A percentile compares a stretch with the other conserved stretches of the same genome.
These are phyloP conservation scores for Lachancea sp. DNA, from an alignment of 805 yeast genomes.

Conservation along the genomic window DNA sequence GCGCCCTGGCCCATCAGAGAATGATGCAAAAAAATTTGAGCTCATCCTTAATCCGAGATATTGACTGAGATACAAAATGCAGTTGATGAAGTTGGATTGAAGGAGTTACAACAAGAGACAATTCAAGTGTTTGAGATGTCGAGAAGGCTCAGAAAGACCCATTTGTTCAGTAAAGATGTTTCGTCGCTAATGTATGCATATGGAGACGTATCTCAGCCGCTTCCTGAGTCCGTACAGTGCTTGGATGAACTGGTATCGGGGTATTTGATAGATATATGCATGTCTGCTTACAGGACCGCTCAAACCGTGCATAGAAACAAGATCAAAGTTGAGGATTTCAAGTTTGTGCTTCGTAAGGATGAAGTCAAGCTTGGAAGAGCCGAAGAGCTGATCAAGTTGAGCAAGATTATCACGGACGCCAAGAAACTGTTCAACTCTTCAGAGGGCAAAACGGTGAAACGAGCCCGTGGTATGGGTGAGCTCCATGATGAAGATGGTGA, in stretches of 20 bases:
- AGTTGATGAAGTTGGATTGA: too few species aligned
- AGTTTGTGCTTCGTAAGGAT: slow-evolving; percentile 61
- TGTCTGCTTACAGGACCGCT: slow-evolving; percentile 46
- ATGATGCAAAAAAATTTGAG: background rate
- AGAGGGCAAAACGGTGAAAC: slow-evolving; percentile 41
- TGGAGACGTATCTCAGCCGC: slow-evolving; percentile 67
- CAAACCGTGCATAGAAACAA: slow-evolving; percentile 50
- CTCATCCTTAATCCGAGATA: background rate
- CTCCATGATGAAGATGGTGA: slow-evolving; percentile 25
- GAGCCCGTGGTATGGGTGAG: slow-evolving; percentile 24
- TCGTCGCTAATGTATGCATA: slow-evolving; percentile 60
- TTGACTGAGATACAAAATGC: too few species aligned
- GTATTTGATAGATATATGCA: slow-evolving; percentile 55
- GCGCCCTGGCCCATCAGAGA: too few species aligned
- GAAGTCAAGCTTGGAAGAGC: slow-evolving; percentile 63
- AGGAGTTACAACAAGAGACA: too few species aligned
- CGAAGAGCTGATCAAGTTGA: slow-evolving; percentile 53
- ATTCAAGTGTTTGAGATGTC: slow-evolving; percentile 24
- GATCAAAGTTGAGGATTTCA: slow-evolving; percentile 65
- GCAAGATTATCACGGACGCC: slow-evolving; percentile 58
- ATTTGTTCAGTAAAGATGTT: slow-evolving; percentile 44
- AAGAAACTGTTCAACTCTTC: slow-evolving; percentile 60
- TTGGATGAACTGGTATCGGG: slow-evolving; percentile 62
- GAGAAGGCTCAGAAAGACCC: slow-evolving; percentile 36
- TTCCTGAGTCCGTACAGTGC: slow-evolving; percentile 56